Conservation (phyloP, 2,329 filamentous ascomycete genomes). For the Blastomyces gilchristii region DNA sequence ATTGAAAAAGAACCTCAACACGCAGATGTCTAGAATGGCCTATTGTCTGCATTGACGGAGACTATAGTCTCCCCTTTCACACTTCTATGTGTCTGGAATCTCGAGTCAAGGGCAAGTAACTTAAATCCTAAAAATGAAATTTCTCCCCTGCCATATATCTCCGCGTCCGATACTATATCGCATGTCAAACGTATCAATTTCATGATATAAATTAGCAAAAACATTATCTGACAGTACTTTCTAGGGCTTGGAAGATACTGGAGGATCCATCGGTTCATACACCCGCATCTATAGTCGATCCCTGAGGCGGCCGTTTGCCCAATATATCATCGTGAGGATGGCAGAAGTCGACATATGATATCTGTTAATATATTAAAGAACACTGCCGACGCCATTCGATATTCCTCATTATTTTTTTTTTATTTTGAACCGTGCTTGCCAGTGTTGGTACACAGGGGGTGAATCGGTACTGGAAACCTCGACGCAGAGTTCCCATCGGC, state of each 20-base stretch:
- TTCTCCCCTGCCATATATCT: neutral
- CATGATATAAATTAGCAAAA: neutral
- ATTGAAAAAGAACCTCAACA: neutral
- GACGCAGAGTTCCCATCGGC: neutral
- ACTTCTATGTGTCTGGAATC: neutral
- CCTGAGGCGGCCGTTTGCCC: neutral
- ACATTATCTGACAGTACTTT: neutral
- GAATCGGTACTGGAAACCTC: neutral
- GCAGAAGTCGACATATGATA: constrained; percentile 4
- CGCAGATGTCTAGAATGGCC: neutral
- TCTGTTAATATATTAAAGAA: neutral
- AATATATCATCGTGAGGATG: constrained; percentile 2
- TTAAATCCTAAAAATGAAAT: neutral
- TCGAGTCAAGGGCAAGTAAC: neutral
- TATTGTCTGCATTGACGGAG: neutral
- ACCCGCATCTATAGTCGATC: constrained; percentile 2
- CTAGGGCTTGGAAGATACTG: constrained; percentile 5
- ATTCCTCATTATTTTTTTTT: neutral
- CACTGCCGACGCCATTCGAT: neutral
- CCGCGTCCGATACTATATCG: neutral
- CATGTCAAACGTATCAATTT: neutral
- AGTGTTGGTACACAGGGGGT: neutral
- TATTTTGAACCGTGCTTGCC: neutral
- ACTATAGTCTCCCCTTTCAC: neutral
- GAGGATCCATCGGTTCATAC: constrained; percentile 3